Evolutionary conservation across 805 yeast species (phyloP).

Genomic region (Teunomyces pallodes): DNA sequence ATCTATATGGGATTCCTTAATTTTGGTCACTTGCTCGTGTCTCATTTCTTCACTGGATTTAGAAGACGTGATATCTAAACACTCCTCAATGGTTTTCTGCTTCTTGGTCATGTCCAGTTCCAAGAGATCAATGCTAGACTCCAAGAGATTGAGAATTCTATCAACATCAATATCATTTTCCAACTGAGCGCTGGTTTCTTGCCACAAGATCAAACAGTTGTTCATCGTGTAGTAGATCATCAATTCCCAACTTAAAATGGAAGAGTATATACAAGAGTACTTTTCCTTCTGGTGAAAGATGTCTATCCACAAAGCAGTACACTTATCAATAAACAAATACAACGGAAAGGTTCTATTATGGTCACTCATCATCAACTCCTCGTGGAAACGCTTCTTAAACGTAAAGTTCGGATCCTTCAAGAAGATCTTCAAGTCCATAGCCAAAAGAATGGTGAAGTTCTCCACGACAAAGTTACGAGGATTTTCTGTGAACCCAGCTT

Average conservation of each 20-base stretch:
- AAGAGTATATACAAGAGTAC: constrained; percentile 38
- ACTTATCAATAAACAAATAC: constrained; percentile 32
- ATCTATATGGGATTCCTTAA: constrained; percentile 33
- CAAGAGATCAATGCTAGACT: constrained; percentile 23
- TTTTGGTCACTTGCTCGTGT: constrained; percentile 47
- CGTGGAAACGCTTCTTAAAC: constrained; percentile 60
- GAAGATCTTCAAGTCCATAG: constrained; percentile 54
- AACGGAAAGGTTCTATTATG: constrained; percentile 51
- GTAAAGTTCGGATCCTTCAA: constrained; percentile 55
- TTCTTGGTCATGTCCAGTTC: constrained; percentile 23
- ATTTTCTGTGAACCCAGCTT: constrained; percentile 46
- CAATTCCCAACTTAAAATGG: constrained; percentile 50
- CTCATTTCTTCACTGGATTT: constrained; percentile 51
- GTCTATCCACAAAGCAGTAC: constrained; percentile 36
- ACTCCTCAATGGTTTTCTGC: constrained; percentile 39
- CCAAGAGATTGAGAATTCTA: constrained; percentile 47
- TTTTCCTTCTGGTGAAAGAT: constrained; percentile 25
- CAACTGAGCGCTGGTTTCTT: constrained; percentile 51
- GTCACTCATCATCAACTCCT: constrained; percentile 62
- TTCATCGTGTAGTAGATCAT: constrained; percentile 57
- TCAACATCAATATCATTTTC: constrained; percentile 48
- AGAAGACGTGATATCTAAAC: constrained; percentile 39
- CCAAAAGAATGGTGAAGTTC: constrained; percentile 48
- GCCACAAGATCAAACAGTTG: constrained; percentile 63
- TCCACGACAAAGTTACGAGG: constrained; percentile 43